Evolutionary conservation across 805 yeast genomes (phyloP), one percentile per base, ranked within the genome.

Genomic region (Lachancea quebecensis): DNA sequence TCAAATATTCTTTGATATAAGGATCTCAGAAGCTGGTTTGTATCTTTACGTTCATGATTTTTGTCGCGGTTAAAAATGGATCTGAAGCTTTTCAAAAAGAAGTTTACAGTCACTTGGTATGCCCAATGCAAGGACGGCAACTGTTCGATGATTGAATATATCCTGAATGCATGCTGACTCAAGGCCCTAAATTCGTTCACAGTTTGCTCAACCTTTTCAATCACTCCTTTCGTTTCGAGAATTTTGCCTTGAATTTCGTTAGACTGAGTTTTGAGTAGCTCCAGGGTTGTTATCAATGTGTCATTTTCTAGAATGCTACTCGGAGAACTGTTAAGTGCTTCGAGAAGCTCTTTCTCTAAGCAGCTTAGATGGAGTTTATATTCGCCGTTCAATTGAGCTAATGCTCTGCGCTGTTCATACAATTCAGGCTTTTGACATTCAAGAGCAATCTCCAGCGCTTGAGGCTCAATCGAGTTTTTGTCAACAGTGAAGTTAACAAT

Each of bases 401-500:
- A 58, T 36, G 77, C 81, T 1, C 65, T 51, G 46, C 90, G 69
- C 54, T 80, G 73, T 4, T 54, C 51, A 42, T 84, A 88, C 7
- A 86, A 60, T 8, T 82, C 91, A 0, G 96, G 95, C 25, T 73
- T 69, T 48, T 77, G 76, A 10, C 67, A 62, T 28, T 67, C 60
- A 34, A 91, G 63, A 0, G 85, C 68, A 42, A 73, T 61, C 49
- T 82, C 78, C 46, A 86, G 64, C 0, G 85, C 70, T 50, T 82
- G 82, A 27, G 74, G 71, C 47, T 83, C 81, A 41, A 90, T 64
- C 38, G 82, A 80, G 38, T 79, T 75, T 35, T 75, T 70, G 0
- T 95, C 84, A n/a, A 85, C 67, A 0, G 89, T 73, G 61, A 82
- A 91, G 61, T 87, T 86, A 15, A 86, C 69, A 10, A 80, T 56